Percentiles rank a stretch among this genome's conserved stretches.
These are phyloP conservation scores for Colletotrichum agaves DNA, from an alignment of 2,329 filamentous ascomycete genomes.

Conservation along the genomic window DNA sequence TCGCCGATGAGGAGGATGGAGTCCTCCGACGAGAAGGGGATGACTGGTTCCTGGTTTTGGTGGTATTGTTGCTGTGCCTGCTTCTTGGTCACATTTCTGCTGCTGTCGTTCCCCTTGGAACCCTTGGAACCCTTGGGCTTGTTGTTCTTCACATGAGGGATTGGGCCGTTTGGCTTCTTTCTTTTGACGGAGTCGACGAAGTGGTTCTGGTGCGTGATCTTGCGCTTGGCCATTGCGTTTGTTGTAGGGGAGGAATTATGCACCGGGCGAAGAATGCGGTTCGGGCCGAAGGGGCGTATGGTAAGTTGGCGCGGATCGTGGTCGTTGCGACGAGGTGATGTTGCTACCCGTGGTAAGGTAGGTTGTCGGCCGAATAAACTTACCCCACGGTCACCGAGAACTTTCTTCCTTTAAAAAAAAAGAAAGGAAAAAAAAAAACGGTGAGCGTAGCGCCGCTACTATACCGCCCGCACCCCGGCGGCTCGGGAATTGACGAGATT, in stretches of 20 bases:
- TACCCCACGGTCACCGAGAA: constrained; percentile 31
- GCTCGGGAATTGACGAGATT: constrained; percentile 37
- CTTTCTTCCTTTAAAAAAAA: constrained; percentile 28
- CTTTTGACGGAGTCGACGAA: constrained; percentile 34
- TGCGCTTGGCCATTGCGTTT: constrained; percentile 53
- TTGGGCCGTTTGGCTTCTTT: constrained; percentile 28
- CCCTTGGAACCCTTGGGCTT: constrained; percentile 34
- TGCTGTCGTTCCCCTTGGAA: constrained; percentile 13
- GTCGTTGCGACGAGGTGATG: constrained; percentile 24
- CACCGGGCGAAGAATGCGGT: background rate
- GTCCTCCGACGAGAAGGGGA: constrained; percentile 75
- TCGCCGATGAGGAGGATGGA: constrained; percentile 82
- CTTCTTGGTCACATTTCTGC: constrained; percentile 30
- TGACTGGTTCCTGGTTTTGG: constrained; percentile 58
- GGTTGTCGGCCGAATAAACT: constrained; percentile 5
- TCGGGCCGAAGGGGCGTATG: background rate
- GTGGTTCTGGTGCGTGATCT: constrained; percentile 42
- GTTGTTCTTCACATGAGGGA: constrained; percentile 9
- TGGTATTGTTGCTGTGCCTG: constrained; percentile 40
- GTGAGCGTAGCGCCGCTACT: constrained; percentile 13
- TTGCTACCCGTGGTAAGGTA: constrained; percentile 13
- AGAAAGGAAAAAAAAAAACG: background rate
- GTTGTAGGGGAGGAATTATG: background rate
- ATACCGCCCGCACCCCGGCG: constrained; percentile 17
- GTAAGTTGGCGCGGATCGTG: background rate